Base-by-base conservation (phyloP, 129 eudicot genomes). In the Artemisia annua region DNA sequence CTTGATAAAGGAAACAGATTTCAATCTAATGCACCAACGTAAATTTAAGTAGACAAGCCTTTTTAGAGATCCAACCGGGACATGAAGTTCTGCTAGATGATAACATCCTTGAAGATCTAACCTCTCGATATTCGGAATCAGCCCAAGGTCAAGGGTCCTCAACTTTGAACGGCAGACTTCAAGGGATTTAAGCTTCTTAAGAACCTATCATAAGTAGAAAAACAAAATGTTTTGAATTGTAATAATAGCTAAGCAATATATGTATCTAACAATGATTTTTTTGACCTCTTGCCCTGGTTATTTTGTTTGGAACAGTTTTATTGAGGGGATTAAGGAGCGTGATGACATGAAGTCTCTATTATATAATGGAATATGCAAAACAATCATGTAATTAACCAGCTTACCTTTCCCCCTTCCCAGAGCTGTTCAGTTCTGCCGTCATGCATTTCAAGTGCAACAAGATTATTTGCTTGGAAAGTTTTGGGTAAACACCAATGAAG, bases 401-500 rank as follows among this genome's bases (percentile, higher is more conserved):
- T 4, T 66, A 66, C 70, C 70, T 66, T 66, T 11, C 32, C 19
- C 12, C 56, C 70, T 43, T 66, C 70, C 55, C 70, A 66, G 18
- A 66, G 70, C 48, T 19, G 70, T 18, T 11, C 3, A 55, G 48
- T 18, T 17, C 32, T 66, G 70, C 70, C 4, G 35, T 17, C 1
- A 66, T n/a, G 46, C 70, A 66, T 66, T 66, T 66, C 55, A 66
- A 66, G 56, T 5, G 39, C 22, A 22, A 22, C 44, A 20, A 24
- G 59, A 67, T 22, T 13, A 49, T 22, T 14, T 67, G 59, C 24
- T 13, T 13, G 20, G 50, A 50, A 67, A 48, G 59, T 48, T 24
- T 12, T 67, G 13, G 72, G 43, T 24, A 67, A 49, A 67, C 12
- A 67, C 19, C 14, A 11, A 50, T 43, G 48, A 13, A 60, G 72